Evolutionary conservation across 768 basidiomycete species (phyloP).

Genomic region (Boletus speciosus): DNA sequence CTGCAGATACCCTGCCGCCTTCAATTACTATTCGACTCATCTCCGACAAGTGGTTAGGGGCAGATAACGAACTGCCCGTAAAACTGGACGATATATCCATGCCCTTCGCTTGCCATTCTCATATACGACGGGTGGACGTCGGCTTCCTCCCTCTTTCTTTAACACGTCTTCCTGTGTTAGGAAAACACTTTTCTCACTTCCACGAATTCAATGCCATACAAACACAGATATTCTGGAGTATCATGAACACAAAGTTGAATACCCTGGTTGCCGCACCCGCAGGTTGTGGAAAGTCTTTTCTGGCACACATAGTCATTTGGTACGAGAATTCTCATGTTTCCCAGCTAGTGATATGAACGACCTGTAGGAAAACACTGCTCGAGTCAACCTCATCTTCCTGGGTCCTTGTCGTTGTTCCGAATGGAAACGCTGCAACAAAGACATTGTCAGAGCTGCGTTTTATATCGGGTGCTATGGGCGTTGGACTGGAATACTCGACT

Average conservation of each 20-base stretch:
- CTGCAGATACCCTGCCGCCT: conserved; percentile 52
- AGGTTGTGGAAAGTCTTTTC: conserved; percentile 74
- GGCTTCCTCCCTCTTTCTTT: conserved; percentile 66
- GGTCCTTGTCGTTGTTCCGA: conserved; percentile 63
- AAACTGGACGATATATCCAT: conserved; percentile 69
- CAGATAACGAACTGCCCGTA: conserved; percentile 70
- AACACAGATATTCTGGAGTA: conserved; percentile 83
- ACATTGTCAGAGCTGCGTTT: conserved; percentile 50
- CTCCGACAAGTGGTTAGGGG: conserved; percentile 92
- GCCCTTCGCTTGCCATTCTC: conserved; percentile 57
- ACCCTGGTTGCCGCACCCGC: conserved; percentile 75
- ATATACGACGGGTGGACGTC: conserved; percentile 64
- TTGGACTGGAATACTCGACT: conserved; percentile 37
- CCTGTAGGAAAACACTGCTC: conserved; percentile 52
- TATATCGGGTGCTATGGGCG: conserved; percentile 35
- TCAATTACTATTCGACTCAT: conserved; percentile 72
- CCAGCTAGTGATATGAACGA: conserved; percentile 11
- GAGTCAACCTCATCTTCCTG: conserved; percentile 44
- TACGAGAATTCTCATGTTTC: conserved; percentile 36
- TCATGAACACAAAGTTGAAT: conserved; percentile 64
- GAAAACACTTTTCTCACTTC: conserved; percentile 43
- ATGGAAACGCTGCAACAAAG: conserved; percentile 53
- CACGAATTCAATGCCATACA: conserved; percentile 80
- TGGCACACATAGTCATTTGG: conserved; percentile 73
- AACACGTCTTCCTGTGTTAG: conserved; percentile 43